Evolutionary conservation across 176 grass and related monocot species (phyloP).

Genomic region (Calamus simplicifolius): DNA sequence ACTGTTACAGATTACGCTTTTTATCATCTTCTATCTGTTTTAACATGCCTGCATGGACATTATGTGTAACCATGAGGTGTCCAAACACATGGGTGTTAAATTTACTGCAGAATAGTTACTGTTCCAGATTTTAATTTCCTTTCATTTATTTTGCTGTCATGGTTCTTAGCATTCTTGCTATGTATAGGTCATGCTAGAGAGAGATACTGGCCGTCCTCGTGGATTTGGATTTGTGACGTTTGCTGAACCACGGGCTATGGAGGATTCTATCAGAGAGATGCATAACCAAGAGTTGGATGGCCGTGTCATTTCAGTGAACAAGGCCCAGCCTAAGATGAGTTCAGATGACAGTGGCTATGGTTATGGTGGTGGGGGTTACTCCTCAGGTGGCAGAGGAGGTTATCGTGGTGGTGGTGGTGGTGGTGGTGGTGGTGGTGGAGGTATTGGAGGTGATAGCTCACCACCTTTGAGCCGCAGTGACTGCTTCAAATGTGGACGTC

Average conservation of each 20-base stretch:
- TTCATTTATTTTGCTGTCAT: not conserved
- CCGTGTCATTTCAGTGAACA: slow-evolving; percentile 64
- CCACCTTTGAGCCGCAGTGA: slow-evolving; percentile 32
- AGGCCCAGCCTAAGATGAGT: slow-evolving; percentile 60
- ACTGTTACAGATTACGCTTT: no score
- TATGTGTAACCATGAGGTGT: slow-evolving; percentile 5
- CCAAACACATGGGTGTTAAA: slow-evolving; percentile 17
- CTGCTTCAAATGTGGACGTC: slow-evolving; percentile 64
- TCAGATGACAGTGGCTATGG: slow-evolving; percentile 45
- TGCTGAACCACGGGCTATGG: slow-evolving; percentile 43
- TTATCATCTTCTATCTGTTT: no score
- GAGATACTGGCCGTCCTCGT: slow-evolving; percentile 57
- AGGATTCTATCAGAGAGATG: slow-evolving; percentile 63
- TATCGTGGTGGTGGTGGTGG: slow-evolving; percentile 39
- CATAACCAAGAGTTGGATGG: slow-evolving; percentile 58
- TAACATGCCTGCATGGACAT: no score
- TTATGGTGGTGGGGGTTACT: slow-evolving; percentile 27
- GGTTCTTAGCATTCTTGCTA: slow-evolving; percentile 10
- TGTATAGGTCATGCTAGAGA: slow-evolving; percentile 73
- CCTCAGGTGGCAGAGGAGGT: slow-evolving; percentile 59
- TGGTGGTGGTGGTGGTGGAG: slow-evolving; percentile 22
- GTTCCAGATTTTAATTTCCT: slow-evolving; percentile 10
- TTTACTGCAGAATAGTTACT: slow-evolving; percentile 2
- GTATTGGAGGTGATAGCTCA: slow-evolving; percentile 33
- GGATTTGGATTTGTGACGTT: slow-evolving; percentile 91